These are phyloP conservation scores for Galium porrigens DNA, from an alignment of 305 asterid species.

Conservation along the genomic window DNA sequence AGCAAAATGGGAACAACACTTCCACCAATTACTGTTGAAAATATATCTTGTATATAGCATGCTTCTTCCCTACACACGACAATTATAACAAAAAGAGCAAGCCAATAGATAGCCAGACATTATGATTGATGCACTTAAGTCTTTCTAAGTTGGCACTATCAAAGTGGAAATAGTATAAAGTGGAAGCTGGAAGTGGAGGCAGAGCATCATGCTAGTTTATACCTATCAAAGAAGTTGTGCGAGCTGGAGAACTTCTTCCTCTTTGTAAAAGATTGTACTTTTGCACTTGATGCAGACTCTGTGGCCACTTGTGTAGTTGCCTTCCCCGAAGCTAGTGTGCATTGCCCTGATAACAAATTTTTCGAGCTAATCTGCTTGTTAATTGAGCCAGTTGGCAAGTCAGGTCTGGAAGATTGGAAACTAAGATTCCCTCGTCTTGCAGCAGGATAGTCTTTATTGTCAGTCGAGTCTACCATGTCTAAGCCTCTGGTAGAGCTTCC, in stretches of 20 bases:
- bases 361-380: slow-evolving; percentile 23
- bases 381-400: slow-evolving; percentile 23
- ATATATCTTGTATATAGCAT: background rate
- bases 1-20: background rate
- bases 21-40: background rate
- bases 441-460: slow-evolving; percentile 26
- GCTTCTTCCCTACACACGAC: background rate
- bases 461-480: slow-evolving; percentile 20
- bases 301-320: slow-evolving; percentile 20
- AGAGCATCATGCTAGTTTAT: slow-evolving; percentile 12
- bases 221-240: slow-evolving; percentile 59
- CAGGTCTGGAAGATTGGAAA: slow-evolving; percentile 26
- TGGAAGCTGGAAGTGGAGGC: slow-evolving; percentile 7
- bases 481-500: slow-evolving; percentile 33
- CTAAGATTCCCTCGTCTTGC: slow-evolving; percentile 25
- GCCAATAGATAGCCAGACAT: background rate
- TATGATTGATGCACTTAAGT: background rate
- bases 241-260: slow-evolving; percentile 40
- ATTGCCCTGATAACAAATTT: slow-evolving; percentile 24
- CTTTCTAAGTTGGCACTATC: background rate
- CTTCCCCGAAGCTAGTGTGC: slow-evolving; percentile 22
- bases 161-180: slow-evolving; percentile 8
- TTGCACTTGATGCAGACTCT: slow-evolving; percentile 25
- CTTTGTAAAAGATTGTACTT: slow-evolving; percentile 30
- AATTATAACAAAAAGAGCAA: background rate